Evolutionary conservation across 805 yeast genomes (phyloP), one percentile per base, ranked within the genome.

Genomic region (Kockiozyma suomiensis): DNA sequence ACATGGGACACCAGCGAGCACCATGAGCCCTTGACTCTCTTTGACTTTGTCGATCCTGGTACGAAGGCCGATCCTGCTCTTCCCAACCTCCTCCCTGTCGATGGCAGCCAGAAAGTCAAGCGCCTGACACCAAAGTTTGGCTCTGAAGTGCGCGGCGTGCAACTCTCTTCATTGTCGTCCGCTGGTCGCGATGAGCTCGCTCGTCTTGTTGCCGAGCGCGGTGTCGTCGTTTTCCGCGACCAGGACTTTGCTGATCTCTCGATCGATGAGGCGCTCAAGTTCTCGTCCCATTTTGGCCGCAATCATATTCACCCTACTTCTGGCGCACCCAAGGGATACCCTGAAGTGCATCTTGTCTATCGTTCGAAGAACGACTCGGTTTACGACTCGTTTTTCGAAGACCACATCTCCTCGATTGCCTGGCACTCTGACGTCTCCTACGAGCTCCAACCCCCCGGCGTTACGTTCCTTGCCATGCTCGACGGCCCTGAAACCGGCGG

Each of bases 341-440:
- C 88, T 3, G 84, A 85, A 61, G 78, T 86, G 63, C 90, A 85
- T 66, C 74, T 85, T 40, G 83, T 85, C 21, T 85, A 82, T 72
- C 78, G 87, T 48, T 74, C 79, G 50, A 75, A 77, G 48, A 76
- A 74, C 40, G 68, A 67, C 33, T 56, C 51, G 72, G 78, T 63
- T 30, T 55, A 61, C 62, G 69, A 64, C 30, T 28, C 65, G 13
- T 56, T 61, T 48, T 70, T 70, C 56, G 54, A 69, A 48, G 53
- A 58, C 35, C 70, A 64, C 50, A 61, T 61, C 38, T 60, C 74
- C 21, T 71, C 76, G 10, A 65, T 68, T 23, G 71, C 54, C 47
- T 87, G 88, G 88, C 93, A 87, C 73, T 81, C 88, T 2, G 94
- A 87, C 71, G 87, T 85, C 42, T 81, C 89, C 33, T 87, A 85